Percentiles rank a stretch among this genome's conserved stretches.
phyloP scores from a whole-genome alignment of 1,284 basidiomycete species.

The Pisolithus thermaeus region DNA sequence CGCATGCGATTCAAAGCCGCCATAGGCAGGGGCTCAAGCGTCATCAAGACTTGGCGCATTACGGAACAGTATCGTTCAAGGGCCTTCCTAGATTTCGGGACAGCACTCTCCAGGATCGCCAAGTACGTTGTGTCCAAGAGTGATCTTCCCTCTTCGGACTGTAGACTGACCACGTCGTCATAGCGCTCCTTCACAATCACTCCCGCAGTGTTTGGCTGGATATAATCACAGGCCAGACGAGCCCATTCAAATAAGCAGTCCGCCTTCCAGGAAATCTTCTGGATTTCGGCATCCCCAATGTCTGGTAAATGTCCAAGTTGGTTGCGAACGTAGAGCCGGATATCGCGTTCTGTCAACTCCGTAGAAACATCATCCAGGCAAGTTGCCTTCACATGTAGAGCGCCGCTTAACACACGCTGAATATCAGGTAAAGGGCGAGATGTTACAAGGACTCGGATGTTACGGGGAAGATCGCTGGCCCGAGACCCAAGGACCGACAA shows the following conservation, averaged over 20 bases:
- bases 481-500: no score
- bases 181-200: neutral
- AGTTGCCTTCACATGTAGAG: neutral
- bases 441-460: no score
- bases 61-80: no score
- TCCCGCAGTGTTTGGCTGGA: neutral
- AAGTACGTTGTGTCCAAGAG: no score
- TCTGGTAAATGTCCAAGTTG: neutral
- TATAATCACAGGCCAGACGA: neutral
- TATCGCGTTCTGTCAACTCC: neutral
- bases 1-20: no score
- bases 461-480: no score
- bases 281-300: neutral
- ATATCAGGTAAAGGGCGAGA: neutral
- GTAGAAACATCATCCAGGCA: neutral
- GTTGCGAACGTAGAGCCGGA: neutral
- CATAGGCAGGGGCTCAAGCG: no score
- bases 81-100: no score
- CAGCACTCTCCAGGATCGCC: no score
- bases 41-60: no score
- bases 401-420: neutral
- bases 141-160: no score
- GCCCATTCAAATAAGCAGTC: conserved; percentile 7
- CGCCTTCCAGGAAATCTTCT: neutral
- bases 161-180: neutral